Conservation (phyloP, 2,329 filamentous ascomycete genomes). For the Hypoxylon sp. region DNA sequence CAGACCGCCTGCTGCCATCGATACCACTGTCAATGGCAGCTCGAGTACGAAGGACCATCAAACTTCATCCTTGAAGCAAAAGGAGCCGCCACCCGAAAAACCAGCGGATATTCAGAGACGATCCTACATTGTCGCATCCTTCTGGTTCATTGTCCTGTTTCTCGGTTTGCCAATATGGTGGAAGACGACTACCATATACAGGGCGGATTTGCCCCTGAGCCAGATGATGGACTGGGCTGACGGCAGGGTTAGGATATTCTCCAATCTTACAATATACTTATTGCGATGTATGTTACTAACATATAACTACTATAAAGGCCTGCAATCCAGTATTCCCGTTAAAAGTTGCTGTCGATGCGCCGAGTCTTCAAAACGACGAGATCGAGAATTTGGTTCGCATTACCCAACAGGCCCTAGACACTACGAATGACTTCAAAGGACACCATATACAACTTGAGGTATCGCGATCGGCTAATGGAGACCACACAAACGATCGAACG, state of each 20-base stretch:
- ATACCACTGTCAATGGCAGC: background rate
- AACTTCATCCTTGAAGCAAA: constrained; percentile 49
- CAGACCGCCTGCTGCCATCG: constrained; percentile 2
- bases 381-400: constrained; percentile 80
- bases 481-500: constrained; percentile 46
- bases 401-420: constrained; percentile 90
- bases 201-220: constrained; percentile 84
- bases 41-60: constrained; percentile 22
- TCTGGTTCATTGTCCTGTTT: constrained; percentile 88
- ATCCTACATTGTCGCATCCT: constrained; percentile 83
- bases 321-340: constrained; percentile 92
- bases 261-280: background rate
- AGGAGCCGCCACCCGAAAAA: constrained; percentile 83
- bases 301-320: constrained; percentile 67
- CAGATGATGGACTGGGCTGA: constrained; percentile 94
- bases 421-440: constrained; percentile 86
- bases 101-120: constrained; percentile 78
- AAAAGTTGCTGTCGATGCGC: constrained; percentile 82
- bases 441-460: constrained; percentile 84
- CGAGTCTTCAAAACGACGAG: constrained; percentile 75
- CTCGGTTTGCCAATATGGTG: constrained; percentile 96
- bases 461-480: constrained; percentile 57
- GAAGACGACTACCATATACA: constrained; percentile 92
- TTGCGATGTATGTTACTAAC: constrained; percentile 7
- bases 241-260: constrained; percentile 74